Percentiles rank a stretch among this genome's conserved stretches.
These are phyloP conservation scores for Globisporangium apiculatum DNA, from an alignment of 352 stramenopile species.

Conservation along the genomic window DNA sequence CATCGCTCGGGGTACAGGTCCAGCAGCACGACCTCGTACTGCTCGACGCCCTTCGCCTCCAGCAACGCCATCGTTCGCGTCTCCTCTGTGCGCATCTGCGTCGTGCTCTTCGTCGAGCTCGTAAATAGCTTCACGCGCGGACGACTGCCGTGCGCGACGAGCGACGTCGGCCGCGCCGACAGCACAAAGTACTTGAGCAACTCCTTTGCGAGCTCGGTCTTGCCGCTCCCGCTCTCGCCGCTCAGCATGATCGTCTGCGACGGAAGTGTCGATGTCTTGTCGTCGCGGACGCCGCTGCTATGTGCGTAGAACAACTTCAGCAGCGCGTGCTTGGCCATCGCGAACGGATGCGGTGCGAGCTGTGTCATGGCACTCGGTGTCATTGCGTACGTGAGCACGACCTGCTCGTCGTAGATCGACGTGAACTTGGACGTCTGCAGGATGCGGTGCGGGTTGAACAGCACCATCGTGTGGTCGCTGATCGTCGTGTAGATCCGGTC, in stretches of 20 bases:
- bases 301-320: slow-evolving; percentile 33
- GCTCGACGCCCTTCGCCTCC: slow-evolving; percentile 55
- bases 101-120: slow-evolving; percentile 78
- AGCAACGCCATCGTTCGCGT: slow-evolving; percentile 62
- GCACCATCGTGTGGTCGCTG: slow-evolving; percentile 51
- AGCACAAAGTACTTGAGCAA: slow-evolving; percentile 73
- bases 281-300: neutral
- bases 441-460: slow-evolving; percentile 68
- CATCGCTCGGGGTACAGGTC: slow-evolving; percentile 59
- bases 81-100: slow-evolving; percentile 78
- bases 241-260: slow-evolving; percentile 38
- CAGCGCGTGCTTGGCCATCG: slow-evolving; percentile 59
- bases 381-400: slow-evolving; percentile 55
- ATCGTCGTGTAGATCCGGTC: slow-evolving; percentile 62
- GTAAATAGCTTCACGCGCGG: slow-evolving; percentile 61
- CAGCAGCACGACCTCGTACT: slow-evolving; percentile 65
- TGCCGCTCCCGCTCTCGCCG: slow-evolving; percentile 67
- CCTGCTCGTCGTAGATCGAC: slow-evolving; percentile 80
- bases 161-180: slow-evolving; percentile 34
- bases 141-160: slow-evolving; percentile 6
- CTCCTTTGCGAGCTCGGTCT: slow-evolving; percentile 74
- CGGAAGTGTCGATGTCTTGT: neutral
- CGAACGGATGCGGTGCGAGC: slow-evolving; percentile 62
- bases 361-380: slow-evolving; percentile 28
- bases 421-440: slow-evolving; percentile 68